Conservation (phyloP, 208 protist species). For the Leishmania turanica region DNA sequence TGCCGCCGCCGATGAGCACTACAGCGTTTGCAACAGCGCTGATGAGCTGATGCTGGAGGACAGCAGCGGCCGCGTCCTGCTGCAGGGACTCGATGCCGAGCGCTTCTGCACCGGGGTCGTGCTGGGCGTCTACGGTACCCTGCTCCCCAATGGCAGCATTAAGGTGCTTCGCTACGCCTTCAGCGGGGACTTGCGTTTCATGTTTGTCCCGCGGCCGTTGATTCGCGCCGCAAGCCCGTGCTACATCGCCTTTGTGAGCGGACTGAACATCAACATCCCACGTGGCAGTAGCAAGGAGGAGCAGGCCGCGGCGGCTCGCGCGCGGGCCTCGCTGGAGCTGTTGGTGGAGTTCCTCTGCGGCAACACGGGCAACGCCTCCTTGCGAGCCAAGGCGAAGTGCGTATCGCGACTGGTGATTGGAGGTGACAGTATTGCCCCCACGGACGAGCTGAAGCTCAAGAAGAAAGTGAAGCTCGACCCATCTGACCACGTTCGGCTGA, state of each 20-base stretch:
- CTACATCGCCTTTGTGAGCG: constrained; percentile 87
- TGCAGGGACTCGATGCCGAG: constrained; percentile 54
- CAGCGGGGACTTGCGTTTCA: constrained; percentile 32
- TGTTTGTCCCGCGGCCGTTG: constrained; percentile 58
- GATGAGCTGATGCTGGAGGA: constrained; percentile 88
- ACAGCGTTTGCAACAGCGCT: constrained; percentile 47
- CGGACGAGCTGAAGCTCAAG: constrained; percentile 86
- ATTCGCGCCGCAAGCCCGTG: constrained; percentile 38
- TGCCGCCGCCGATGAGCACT: constrained; percentile 40
- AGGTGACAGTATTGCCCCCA: constrained; percentile 87
- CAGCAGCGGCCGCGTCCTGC: constrained; percentile 72
- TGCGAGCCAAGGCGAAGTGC: constrained; percentile 45
- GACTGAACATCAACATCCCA: constrained; percentile 49
- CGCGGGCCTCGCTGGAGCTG: constrained; percentile 60
- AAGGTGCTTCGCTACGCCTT: constrained; percentile 68
- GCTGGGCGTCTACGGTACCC: constrained; percentile 69
- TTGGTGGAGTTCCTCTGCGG: constrained; percentile 84
- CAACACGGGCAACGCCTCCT: constrained; percentile 47
- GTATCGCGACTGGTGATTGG: constrained; percentile 84
- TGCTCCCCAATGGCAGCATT: constrained; percentile 66
- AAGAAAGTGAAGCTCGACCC: constrained; percentile 87
- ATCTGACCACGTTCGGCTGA: constrained; percentile 77
- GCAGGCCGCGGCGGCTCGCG: constrained; percentile 27
- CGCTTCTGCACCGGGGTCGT: constrained; percentile 84
- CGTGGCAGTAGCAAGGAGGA: constrained; percentile 22